Evolutionary conservation across 2,329 filamentous ascomycete genomes (phyloP).

Genomic region (Magnaporthiopsis incrustans): DNA sequence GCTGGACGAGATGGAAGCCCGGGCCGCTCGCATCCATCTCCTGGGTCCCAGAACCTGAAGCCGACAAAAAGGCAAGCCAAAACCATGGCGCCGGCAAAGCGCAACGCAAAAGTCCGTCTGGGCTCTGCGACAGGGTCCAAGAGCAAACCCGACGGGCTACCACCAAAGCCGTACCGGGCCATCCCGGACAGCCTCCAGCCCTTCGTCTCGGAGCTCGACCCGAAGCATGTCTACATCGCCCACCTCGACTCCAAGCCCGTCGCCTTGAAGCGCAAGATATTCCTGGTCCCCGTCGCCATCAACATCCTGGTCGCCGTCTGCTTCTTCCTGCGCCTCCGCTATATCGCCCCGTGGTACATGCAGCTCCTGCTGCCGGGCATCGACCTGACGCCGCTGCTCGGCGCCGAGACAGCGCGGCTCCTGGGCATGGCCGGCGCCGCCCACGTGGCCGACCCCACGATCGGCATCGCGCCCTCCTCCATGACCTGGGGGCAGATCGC

Average conservation of each 20-base stretch:
- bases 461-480: slow-evolving; percentile 41
- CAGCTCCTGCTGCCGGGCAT: slow-evolving; percentile 37
- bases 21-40: too few species aligned
- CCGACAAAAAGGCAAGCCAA: not conserved
- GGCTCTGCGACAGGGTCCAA: slow-evolving; percentile 17
- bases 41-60: not conserved
- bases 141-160: slow-evolving; percentile 23
- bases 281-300: slow-evolving; percentile 68
- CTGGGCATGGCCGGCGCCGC: slow-evolving; percentile 34
- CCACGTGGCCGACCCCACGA: slow-evolving; percentile 56
- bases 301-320: slow-evolving; percentile 60
- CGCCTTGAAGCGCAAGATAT: slow-evolving; percentile 74
- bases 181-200: slow-evolving; percentile 55
- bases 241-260: slow-evolving; percentile 69
- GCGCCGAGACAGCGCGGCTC: too few species aligned
- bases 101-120: slow-evolving; percentile 13
- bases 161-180: slow-evolving; percentile 59
- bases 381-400: not conserved
- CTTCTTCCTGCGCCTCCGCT: slow-evolving; percentile 60
- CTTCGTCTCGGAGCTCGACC: slow-evolving; percentile 59
- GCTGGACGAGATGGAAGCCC: not conserved
- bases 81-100: not conserved
- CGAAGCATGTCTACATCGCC: slow-evolving; percentile 69
- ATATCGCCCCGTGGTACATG: slow-evolving; percentile 66
- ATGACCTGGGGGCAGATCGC: slow-evolving; percentile 49